Conservation (phyloP, 352 stramenopile genomes). For the Phytophthora agathidicida region DNA sequence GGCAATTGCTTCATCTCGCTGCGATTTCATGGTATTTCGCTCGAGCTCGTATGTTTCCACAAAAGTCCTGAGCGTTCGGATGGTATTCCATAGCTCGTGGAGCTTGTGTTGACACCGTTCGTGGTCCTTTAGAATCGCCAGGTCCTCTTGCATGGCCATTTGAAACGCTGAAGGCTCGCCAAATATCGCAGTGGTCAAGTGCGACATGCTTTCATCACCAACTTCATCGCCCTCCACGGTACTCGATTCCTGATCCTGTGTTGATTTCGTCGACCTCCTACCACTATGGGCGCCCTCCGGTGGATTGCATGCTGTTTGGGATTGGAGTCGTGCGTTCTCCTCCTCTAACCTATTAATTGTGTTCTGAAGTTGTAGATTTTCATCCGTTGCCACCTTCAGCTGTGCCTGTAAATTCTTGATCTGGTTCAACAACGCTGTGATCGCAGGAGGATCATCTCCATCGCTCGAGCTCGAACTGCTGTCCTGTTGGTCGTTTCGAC, state of each 20-base stretch:
- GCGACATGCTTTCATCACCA: conserved; percentile 8
- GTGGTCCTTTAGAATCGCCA: conserved; percentile 40
- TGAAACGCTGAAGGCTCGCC: conserved; percentile 30
- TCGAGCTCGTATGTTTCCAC: conserved; percentile 68
- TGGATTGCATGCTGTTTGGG: conserved; percentile 3
- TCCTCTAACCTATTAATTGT: conserved; percentile 24
- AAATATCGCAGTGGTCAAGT: conserved; percentile 24
- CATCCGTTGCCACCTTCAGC: conserved; percentile 21
- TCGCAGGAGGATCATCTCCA: not conserved
- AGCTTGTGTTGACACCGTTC: conserved; percentile 67
- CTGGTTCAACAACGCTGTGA: conserved; percentile 13
- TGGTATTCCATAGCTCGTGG: conserved; percentile 73
- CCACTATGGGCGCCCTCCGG: not conserved
- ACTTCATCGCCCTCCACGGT: not conserved
- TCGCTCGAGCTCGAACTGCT: not conserved
- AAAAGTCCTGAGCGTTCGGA: conserved; percentile 64
- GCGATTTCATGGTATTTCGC: conserved; percentile 45
- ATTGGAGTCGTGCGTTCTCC: conserved; percentile 20
- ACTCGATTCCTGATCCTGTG: conserved; percentile 7
- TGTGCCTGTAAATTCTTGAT: conserved; percentile 25
- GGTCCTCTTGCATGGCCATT: conserved; percentile 31
- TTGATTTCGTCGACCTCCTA: not conserved
- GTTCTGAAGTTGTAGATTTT: conserved; percentile 31
- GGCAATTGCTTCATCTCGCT: conserved; percentile 64
- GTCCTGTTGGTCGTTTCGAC: not conserved